Base-by-base conservation (phyloP, 768 basidiomycete genomes). In the Suillus bovinus region DNA sequence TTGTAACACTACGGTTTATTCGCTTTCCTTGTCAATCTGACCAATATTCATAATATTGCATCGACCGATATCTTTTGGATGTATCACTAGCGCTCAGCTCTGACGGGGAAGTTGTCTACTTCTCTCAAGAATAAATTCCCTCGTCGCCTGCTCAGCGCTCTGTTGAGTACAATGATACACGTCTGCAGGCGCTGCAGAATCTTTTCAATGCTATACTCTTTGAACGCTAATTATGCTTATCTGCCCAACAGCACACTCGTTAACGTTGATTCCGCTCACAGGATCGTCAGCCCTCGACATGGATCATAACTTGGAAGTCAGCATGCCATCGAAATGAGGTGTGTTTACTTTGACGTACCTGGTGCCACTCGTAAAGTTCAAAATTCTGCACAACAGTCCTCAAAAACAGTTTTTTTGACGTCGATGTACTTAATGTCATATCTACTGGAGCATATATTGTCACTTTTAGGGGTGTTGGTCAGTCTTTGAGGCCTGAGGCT, bases 1-100 rank as follows among this genome's bases (percentile, higher is more conserved):
- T 64, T 57, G 57, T 63, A 66, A 14, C 53, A 57, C 33, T 64
- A 63, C 53, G 24, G 31, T 59, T 62, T 62, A 41, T 62, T 34
- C 39, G 36, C 22, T 39, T 59, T 60, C 24, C 31, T 57, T n/a
- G 34, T 59, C 54, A 56, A 56, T 56, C 22, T 56, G 36, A 56
- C 54, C 3, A 38, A 10, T 36, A 56, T 56, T 27, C 36, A 39
- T 38, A 38, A 10, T 34, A 34, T 34, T 56, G 36, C 22, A 56
- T 56, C 36, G 36, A 20, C 54, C 54, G 16, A 38, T 17, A 10
- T 24, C 17, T 38, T 36, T 27, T 22, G 36, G 54, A 38, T 17
- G 34, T 36, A 38, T 38, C 16, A 2, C 36, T 55, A 20, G 36
- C n/a, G 16, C 24, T 55, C 27, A 11, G 17, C 7, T 38, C 36